Evolutionary conservation across 2,329 filamentous ascomycete genomes (phyloP).

Genomic region (Fusarium hostae): DNA sequence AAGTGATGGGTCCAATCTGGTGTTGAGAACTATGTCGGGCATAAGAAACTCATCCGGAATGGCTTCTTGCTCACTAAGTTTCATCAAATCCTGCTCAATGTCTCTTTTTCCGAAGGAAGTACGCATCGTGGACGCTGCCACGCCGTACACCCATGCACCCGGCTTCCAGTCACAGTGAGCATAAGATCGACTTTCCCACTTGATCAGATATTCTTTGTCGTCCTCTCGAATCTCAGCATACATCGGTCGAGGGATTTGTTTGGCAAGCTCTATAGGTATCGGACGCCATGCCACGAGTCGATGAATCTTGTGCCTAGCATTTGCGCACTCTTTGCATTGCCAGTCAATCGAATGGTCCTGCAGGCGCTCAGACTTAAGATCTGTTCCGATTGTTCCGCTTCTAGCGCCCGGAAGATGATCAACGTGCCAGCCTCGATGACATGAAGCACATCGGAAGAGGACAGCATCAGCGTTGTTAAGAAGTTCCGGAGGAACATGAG

Average conservation of each 20-base stretch:
- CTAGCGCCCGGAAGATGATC: conserved; percentile 76
- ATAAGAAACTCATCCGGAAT: conserved; percentile 88
- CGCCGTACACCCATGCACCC: conserved; percentile 87
- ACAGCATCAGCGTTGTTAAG: conserved; percentile 82
- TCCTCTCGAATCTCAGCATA: conserved; percentile 65
- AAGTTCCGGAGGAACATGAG: conserved; percentile 67
- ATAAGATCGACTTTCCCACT: conserved; percentile 86
- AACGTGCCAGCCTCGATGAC: conserved; percentile 83
- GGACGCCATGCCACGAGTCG: conserved; percentile 92
- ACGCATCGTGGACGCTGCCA: conserved; percentile 71
- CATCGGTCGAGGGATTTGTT: conserved; percentile 12
- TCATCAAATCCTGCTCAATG: conserved; percentile 65
- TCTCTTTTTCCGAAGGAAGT: conserved; percentile 80
- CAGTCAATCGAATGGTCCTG: conserved; percentile 79
- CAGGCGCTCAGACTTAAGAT: conserved; percentile 63
- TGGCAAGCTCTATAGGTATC: conserved; percentile 43
- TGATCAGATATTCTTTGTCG: conserved; percentile 91
- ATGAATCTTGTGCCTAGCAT: conserved; percentile 74
- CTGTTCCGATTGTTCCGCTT: conserved; percentile 48
- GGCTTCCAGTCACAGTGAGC: conserved; percentile 87
- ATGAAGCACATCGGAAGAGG: conserved; percentile 83
- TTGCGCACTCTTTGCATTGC: conserved; percentile 82
- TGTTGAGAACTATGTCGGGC: conserved; percentile 88
- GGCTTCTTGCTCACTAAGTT: conserved; percentile 78
- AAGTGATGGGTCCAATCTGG: conserved; percentile 64